Percentiles rank a stretch among this genome's conserved stretches.
phyloP scores from a whole-genome alignment of 2,329 filamentous ascomycete genomes.

The Helicocarpus griseus region DNA sequence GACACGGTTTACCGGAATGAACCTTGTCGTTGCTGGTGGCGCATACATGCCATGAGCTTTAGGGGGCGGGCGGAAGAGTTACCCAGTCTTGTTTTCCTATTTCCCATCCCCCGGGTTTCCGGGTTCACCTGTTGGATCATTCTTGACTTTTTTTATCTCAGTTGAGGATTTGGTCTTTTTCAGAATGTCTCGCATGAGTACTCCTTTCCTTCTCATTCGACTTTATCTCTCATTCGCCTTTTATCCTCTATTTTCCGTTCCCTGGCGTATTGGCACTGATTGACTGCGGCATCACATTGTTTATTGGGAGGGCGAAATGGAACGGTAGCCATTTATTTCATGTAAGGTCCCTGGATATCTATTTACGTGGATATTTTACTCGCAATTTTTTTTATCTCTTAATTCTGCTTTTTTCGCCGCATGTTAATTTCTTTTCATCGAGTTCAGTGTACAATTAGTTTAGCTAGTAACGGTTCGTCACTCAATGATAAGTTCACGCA shows the following conservation, averaged over 20 bases:
- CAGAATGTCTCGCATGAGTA: too few relatives aligned
- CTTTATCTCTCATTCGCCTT: too few relatives aligned
- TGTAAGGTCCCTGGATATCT: background rate
- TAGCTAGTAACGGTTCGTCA: background rate
- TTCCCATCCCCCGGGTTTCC: too few relatives aligned
- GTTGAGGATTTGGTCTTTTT: background rate
- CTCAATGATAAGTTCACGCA: background rate
- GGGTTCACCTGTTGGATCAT: too few relatives aligned
- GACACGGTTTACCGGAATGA: conserved; percentile 90
- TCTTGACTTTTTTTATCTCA: background rate
- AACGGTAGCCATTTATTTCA: background rate
- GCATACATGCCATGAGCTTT: conserved; percentile 46
- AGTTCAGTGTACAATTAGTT: background rate
- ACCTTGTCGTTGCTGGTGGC: conserved; percentile 78
- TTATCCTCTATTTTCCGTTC: background rate
- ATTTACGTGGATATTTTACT: background rate
- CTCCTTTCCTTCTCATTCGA: too few relatives aligned
- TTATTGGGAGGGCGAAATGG: background rate
- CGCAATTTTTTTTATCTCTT: background rate
- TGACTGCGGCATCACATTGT: background rate
- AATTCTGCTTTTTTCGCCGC: too few relatives aligned
- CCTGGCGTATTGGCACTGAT: background rate
- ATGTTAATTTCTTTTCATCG: background rate
- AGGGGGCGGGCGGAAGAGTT: too few relatives aligned
- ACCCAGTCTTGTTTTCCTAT: too few relatives aligned